Base-by-base conservation (phyloP, 768 basidiomycete genomes). In the Dacryopinax spathularia region DNA sequence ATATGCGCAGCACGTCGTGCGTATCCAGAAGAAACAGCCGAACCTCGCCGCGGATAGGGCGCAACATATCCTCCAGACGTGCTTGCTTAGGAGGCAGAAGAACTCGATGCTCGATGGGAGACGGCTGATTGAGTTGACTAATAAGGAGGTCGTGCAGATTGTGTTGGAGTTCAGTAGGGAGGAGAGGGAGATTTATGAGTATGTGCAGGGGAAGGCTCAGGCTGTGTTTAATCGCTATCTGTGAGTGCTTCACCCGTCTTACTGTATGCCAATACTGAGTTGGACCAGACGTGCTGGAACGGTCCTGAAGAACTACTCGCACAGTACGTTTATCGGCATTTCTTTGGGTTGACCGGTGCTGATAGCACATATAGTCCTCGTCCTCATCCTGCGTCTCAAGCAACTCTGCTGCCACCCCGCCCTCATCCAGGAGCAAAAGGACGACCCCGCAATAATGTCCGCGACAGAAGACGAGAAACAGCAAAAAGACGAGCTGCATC, bases 351-450 rank as follows among this genome's bases (percentile, higher is more conserved):
- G 34, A n/a, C 34, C 27, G 18, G 35, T 22, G 15, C 39, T 63
- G 48, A 35, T 63, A 66, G 33, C 71, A 72, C 65, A 63, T 63
- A 9, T 65, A 85, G 83, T 88, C 18, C 71, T 82, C n/a, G 76
- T 78, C 25, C 79, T 90, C 80, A 85, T 91, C 20, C 77, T 90
- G 34, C 84, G 86, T 12, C 77, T 89, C 1, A 79, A 86, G 10
- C 87, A 88, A 68, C 73, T 87, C 35, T 87, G 85, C 69, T 80
- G 81, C 35, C 87, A 88, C 70, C 84, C 88, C 1, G 80, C 77
- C 15, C 75, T 89, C 6, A 82, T 88, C 33, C 81, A 82, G 68
- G 83, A 85, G 66, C 77, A 78, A 34, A 79, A 75, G 1, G 75
- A 72, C 0, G 79, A 69, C 33, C 63, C 16, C 15, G 37, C 37